A percentile compares a stretch with the other conserved stretches of the same genome.
Conservation (phyloP, 805 yeast species). For the Saccharomyces mikatae region DNA sequence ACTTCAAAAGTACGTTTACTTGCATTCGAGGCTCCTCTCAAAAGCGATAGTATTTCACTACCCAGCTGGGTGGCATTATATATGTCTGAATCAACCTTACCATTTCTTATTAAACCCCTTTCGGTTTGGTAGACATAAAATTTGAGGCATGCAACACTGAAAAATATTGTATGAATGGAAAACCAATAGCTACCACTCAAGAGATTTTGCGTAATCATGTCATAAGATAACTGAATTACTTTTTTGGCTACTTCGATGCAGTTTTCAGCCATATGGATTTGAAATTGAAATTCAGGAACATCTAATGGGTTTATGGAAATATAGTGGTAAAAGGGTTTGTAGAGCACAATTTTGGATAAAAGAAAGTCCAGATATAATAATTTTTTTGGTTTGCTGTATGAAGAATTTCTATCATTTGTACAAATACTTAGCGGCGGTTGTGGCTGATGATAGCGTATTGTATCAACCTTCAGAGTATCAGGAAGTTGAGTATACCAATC, state of each 20-base stretch:
- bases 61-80: conserved; percentile 66
- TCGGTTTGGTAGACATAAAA: conserved; percentile 35
- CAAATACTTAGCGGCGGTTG: not conserved
- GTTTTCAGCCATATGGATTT: conserved; percentile 66
- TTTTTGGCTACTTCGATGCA: conserved; percentile 79
- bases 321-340: conserved; percentile 84
- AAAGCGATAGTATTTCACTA: conserved; percentile 50
- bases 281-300: conserved; percentile 46
- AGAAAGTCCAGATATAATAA: conserved; percentile 62
- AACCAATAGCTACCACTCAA: conserved; percentile 88
- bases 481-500: conserved; percentile 70
- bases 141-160: conserved; percentile 78
- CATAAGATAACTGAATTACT: conserved; percentile 72
- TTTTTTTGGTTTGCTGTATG: conserved; percentile 64
- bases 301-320: conserved; percentile 33
- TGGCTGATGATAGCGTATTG: not conserved
- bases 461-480: not conserved
- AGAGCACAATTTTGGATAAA: conserved; percentile 71
- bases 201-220: conserved; percentile 63
- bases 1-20: conserved; percentile 71
- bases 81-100: conserved; percentile 23
- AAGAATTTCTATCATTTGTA: not conserved
- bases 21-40: conserved; percentile 64
- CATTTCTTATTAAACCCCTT: not conserved
- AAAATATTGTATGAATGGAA: conserved; percentile 79